Evolutionary conservation across 176 grass and related monocot species (phyloP).

Genomic region (Aegilops bicornis): DNA sequence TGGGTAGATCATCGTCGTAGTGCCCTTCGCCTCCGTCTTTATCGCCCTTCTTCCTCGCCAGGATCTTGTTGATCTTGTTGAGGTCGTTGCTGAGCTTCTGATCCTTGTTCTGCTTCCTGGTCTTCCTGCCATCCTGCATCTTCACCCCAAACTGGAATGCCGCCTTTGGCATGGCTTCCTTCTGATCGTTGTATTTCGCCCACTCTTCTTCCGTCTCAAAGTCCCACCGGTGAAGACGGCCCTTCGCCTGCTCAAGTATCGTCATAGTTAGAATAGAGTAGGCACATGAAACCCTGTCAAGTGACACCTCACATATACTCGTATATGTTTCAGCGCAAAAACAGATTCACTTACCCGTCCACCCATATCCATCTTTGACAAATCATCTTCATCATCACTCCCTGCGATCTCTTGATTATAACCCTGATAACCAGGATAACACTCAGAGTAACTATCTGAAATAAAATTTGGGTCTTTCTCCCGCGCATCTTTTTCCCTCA

Average conservation of each 20-base stretch:
- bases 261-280: not conserved
- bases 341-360: slow-evolving; percentile 70
- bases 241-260: slow-evolving; percentile 71
- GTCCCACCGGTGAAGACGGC: slow-evolving; percentile 96
- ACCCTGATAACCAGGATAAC: slow-evolving; percentile 96
- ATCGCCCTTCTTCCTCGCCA: slow-evolving; percentile 82
- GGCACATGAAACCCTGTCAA: not conserved
- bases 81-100: slow-evolving; percentile 95
- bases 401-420: slow-evolving; percentile 82
- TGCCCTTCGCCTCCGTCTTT: slow-evolving; percentile 53
- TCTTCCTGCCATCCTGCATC: slow-evolving; percentile 98
- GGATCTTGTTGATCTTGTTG: slow-evolving; percentile 96
- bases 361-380: slow-evolving; percentile 99
- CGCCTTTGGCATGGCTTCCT: slow-evolving; percentile 96
- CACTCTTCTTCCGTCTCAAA: slow-evolving; percentile 99
- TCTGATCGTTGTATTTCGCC: slow-evolving; percentile 92
- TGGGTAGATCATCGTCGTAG: slow-evolving; percentile 66
- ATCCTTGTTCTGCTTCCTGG: slow-evolving; percentile 95
- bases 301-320: not conserved
- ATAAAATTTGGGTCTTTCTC: slow-evolving; percentile 98
- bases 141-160: slow-evolving; percentile 99
- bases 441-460: slow-evolving; percentile 98
- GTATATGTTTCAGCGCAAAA: not conserved
- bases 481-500: slow-evolving; percentile 82
- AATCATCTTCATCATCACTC: slow-evolving; percentile 90